A percentile compares a stretch with the other conserved stretches of the same genome.
Evolutionary conservation across 192 early-diverging fungal species (phyloP).

Genomic region (Coemansia sp.): DNA sequence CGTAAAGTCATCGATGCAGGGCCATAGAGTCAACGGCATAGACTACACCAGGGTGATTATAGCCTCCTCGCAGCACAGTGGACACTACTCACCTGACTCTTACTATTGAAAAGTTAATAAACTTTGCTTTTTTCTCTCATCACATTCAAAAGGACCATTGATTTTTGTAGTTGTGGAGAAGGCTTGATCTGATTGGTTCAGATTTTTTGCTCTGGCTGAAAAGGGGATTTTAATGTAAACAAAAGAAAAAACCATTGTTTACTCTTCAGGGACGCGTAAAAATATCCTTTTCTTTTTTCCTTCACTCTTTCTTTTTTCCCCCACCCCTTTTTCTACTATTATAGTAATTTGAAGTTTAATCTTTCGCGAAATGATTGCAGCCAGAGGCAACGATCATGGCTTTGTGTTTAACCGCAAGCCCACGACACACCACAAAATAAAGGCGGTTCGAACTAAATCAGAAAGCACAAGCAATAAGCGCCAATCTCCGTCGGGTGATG

Average conservation of each 20-base stretch:
- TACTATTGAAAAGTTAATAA: slow-evolving; percentile 3
- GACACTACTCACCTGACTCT: not conserved
- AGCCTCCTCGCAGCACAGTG: not conserved
- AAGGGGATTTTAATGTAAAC: slow-evolving; percentile 12
- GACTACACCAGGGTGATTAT: slow-evolving; percentile 67
- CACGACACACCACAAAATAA: not conserved
- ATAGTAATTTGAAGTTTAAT: not conserved
- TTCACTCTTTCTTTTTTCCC: not conserved
- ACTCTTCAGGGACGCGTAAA: slow-evolving; percentile 14
- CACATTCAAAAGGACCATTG: no score
- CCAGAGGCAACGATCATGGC: slow-evolving; percentile 47
- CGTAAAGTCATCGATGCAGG: slow-evolving; percentile 75
- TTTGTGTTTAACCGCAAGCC: slow-evolving; percentile 46
- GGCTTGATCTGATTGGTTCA: not conserved
- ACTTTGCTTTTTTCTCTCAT: not conserved
- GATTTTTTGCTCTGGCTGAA: not conserved
- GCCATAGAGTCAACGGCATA: slow-evolving; percentile 67
- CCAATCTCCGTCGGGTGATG: not conserved
- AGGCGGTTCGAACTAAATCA: not conserved
- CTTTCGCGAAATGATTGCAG: slow-evolving; percentile 8
- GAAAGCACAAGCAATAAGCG: not conserved
- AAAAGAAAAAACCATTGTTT: slow-evolving; percentile 10
- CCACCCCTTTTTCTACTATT: slow-evolving; percentile 1
- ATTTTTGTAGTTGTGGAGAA: no score
- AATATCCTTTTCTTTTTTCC: slow-evolving; percentile 20